Base-by-base conservation (phyloP, 2,329 filamentous ascomycete genomes). In the Moelleriella libera region DNA sequence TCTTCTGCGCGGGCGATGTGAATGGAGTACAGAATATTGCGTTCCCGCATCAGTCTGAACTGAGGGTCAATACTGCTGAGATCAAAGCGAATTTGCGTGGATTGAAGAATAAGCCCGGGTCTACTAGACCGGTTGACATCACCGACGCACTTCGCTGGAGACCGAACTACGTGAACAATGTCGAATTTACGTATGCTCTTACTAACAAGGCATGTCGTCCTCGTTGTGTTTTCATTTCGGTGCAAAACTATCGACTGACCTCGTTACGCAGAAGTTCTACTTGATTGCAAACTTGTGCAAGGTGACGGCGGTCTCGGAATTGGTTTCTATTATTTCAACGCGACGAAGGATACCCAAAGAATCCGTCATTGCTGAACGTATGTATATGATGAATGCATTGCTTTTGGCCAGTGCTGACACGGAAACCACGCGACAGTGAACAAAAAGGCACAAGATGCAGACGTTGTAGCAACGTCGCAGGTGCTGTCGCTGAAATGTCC, bases 61-160 rank as follows among this genome's bases (percentile, higher is more conserved):
- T 98, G 49, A 90, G 88, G 60, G 79, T 95, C 48, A 98, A 98
- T 56, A 76, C 80, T 8, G 84, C 84, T 34, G 88, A 96, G 49
- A 76, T 96, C 54, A 92, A 90, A 63, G 83, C 85, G n/a, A 98
- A 97, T 61, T 74, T 94, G 54, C 85, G 92, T 55, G 92, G 92
- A 5, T 67, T 98, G 51, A 98, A 98, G 67, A 96, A 95, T 63
- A 94, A 92, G 63, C 87, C 90, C 6, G 92, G 92, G 28, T 94
- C 92, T 43, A 98, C 92, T 41, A 82, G 88, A 57, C 92, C 92
- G 6, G 88, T 87, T 44, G 92, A 98, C 65, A 84, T 98, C 51
- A 98, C 92, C 6, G 71, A 76, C 53, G 75, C 79, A 50, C 70
- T 97, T 43, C 79, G 83, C 14, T 76, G 86, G 31, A 81, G 78